Base-by-base conservation (phyloP, 2,329 filamentous ascomycete genomes). In the Verticillium longisporum region DNA sequence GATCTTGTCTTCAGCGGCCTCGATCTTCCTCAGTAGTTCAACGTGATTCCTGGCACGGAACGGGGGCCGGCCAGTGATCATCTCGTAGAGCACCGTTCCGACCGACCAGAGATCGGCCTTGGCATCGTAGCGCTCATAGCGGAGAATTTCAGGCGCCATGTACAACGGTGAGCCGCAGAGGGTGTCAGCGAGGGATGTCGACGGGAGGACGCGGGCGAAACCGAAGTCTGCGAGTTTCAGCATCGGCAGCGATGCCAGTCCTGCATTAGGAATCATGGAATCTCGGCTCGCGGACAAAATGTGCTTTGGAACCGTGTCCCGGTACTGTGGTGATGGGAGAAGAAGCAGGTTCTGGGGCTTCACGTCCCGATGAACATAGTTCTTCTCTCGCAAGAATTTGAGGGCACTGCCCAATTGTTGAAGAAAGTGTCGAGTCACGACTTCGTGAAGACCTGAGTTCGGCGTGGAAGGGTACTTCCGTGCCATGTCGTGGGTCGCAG, bases 341-440 rank as follows among this genome's bases (percentile, higher is more conserved):
- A 99, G 83, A 1, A 99, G 82, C 5, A 99, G 84, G 69, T 99
- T 99, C 72, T 99, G 95, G 5, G 95, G 95, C 73, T 99, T 99
- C 69, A 99, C 90, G 72, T 99, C 95, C 67, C 95, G 91, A 77
- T 99, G 95, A 58, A 99, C 92, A 68, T 96, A 89, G 72, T 96
- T 92, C 67, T 88, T 86, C 63, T 87, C 83, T 60, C 93, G 86
- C 59, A 99, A 81, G 70, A 98, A 99, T 73, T 94, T 86, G 63
- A 99, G 81, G 5, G 95, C 94, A 74, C 94, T 97, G 36, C 91
- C 84, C 59, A 99, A 88, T 75, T 99, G 95, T 75, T 98, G 96
- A 61, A 97, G 81, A 70, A 98, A 99, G 77, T 99, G 95, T 34
- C 95, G 89, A 60, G 92, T 92, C 66, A 99, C 84, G n/a, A 98